phyloP scores from a whole-genome alignment of 257 asterid species.

The Paulownia fortunei region DNA sequence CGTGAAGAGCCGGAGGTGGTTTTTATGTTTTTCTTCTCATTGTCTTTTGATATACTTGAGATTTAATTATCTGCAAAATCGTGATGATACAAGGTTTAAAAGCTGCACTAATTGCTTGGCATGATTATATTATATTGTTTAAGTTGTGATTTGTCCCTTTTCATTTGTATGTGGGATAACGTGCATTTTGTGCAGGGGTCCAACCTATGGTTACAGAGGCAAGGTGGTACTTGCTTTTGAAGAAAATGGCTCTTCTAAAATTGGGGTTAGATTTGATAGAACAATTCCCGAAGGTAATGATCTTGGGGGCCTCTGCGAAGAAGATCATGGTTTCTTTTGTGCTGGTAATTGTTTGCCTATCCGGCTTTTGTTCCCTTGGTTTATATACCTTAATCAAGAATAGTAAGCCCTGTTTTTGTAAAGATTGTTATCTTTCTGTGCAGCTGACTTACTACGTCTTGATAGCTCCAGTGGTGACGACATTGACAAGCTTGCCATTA shows the following conservation, averaged over 20 bases:
- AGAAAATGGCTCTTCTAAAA: constrained; percentile 83
- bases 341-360: constrained; percentile 57
- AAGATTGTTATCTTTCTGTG: constrained; percentile 29
- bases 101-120: constrained; percentile 1
- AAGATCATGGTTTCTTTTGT: constrained; percentile 88
- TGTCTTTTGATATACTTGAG: neutral
- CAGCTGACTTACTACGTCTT: constrained; percentile 84
- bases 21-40: neutral
- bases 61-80: neutral
- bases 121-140: constrained; percentile 7
- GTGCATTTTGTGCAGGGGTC: constrained; percentile 65
- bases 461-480: constrained; percentile 75
- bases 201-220: constrained; percentile 72
- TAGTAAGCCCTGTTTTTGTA: neutral
- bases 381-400: neutral
- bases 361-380: constrained; percentile 12
- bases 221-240: constrained; percentile 89
- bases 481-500: constrained; percentile 68
- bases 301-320: constrained; percentile 94
- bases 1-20: neutral
- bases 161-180: constrained; percentile 6
- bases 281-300: constrained; percentile 84
- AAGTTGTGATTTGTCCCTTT: constrained; percentile 21
- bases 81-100: neutral
- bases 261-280: constrained; percentile 91